A percentile compares a stretch with the other conserved stretches of the same genome.
These are phyloP conservation scores for Phytomonas francai DNA, from an alignment of 208 protist genomes.

Conservation along the genomic window DNA sequence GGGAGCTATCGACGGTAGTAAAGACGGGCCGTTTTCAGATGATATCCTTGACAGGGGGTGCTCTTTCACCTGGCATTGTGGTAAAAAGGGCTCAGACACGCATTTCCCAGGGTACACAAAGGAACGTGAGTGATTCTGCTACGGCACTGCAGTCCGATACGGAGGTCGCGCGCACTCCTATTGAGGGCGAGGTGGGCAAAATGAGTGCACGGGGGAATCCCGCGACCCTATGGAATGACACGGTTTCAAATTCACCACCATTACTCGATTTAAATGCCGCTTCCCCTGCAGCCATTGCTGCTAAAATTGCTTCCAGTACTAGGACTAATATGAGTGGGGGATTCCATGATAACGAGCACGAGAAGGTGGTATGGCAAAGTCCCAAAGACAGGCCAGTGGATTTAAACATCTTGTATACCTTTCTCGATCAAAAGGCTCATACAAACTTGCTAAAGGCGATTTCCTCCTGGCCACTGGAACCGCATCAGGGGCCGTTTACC, in stretches of 20 bases:
- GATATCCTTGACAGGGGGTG: not conserved
- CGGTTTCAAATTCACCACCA: not conserved
- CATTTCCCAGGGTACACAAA: not conserved
- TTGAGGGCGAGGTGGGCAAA: not conserved
- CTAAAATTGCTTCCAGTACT: not conserved
- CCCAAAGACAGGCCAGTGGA: slow-evolving; percentile 12
- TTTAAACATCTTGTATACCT: slow-evolving; percentile 10
- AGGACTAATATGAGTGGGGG: not conserved
- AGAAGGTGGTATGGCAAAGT: slow-evolving; percentile 20
- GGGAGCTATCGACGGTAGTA: not conserved
- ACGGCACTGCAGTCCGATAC: not conserved
- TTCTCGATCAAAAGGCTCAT: slow-evolving; percentile 8
- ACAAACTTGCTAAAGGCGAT: slow-evolving; percentile 3
- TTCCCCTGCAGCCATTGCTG: not conserved
- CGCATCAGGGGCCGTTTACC: not conserved
- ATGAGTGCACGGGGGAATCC: not conserved
- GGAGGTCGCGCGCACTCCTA: not conserved
- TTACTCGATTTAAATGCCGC: not conserved
- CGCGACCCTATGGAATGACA: not conserved
- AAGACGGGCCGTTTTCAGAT: not conserved
- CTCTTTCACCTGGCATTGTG: not conserved
- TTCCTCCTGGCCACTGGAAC: not conserved
- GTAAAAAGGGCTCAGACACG: not conserved
- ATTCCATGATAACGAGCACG: slow-evolving; percentile 1
- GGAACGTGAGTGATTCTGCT: not conserved